phyloP scores from a whole-genome alignment of 2,329 filamentous ascomycete species.

The Dryadomyces sulphureus region DNA sequence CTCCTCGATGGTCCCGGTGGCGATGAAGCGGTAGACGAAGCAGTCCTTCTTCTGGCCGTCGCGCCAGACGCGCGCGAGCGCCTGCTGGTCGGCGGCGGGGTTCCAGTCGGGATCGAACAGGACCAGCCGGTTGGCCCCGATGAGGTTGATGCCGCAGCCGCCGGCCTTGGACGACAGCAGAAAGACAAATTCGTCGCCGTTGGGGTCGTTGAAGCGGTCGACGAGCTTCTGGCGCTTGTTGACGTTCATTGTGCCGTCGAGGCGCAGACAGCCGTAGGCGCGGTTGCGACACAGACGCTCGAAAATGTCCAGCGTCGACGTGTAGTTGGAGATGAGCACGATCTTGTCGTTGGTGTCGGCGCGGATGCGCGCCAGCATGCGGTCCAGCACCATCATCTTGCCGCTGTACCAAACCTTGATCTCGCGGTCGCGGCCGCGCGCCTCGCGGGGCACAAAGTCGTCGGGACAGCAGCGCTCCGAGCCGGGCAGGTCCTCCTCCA shows the following conservation, averaged over 20 bases:
- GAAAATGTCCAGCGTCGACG: slow-evolving; percentile 87
- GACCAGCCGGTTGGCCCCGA: slow-evolving; percentile 85
- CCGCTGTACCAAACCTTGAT: slow-evolving; percentile 93
- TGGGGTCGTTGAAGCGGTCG: slow-evolving; percentile 91
- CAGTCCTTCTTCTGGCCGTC: slow-evolving; percentile 99
- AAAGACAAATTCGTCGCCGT: slow-evolving; percentile 84
- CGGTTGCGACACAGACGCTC: slow-evolving; percentile 77
- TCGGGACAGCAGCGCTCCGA: slow-evolving; percentile 69
- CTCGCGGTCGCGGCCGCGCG: slow-evolving; percentile 78
- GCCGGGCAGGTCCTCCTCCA: slow-evolving; percentile 72
- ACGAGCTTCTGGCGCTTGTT: slow-evolving; percentile 95
- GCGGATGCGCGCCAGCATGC: slow-evolving; percentile 91
- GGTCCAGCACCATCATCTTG: slow-evolving; percentile 96
- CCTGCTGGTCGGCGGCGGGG: slow-evolving; percentile 92
- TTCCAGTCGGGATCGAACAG: slow-evolving; percentile 98
- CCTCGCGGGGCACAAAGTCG: slow-evolving; percentile 78
- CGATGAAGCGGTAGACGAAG: slow-evolving; percentile 98
- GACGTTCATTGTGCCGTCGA: slow-evolving; percentile 96
- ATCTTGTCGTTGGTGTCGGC: slow-evolving; percentile 98
- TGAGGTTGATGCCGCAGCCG: slow-evolving; percentile 89
- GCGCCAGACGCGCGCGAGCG: slow-evolving; percentile 92
- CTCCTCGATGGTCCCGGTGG: slow-evolving; percentile 94
- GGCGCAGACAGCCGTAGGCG: slow-evolving; percentile 70
- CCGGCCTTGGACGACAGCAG: slow-evolving; percentile 94
- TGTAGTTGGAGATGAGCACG: slow-evolving; percentile 97